These are phyloP conservation scores for Aspergillus wentii DNA, from an alignment of 495 filamentous ascomycete genomes.

Conservation along the genomic window DNA sequence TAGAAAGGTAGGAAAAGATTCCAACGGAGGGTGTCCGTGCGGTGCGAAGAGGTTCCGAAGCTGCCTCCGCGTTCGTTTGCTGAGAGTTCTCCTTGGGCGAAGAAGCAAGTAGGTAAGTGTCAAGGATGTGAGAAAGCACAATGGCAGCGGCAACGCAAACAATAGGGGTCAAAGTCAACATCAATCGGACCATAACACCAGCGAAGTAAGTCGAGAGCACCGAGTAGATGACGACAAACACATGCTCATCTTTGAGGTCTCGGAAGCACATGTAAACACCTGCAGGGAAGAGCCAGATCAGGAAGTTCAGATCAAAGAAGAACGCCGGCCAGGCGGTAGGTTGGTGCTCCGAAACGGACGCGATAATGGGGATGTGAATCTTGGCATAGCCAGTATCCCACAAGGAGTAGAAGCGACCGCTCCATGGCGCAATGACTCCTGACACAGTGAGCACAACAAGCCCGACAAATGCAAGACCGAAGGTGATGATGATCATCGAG, in stretches of 20 bases:
- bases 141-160: conserved; percentile 94
- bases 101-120: conserved; percentile 72
- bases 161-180: conserved; percentile 95
- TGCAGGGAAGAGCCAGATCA: conserved; percentile 98
- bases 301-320: conserved; percentile 97
- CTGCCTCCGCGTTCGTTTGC: conserved; percentile 41
- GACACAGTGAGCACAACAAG: conserved; percentile 79
- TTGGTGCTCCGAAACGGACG: conserved; percentile 98
- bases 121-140: conserved; percentile 81
- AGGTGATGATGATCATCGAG: conserved; percentile 71
- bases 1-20: conserved; percentile 77
- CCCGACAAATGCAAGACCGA: conserved; percentile 65
- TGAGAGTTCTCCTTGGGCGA: conserved; percentile 40
- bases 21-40: conserved; percentile 72
- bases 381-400: conserved; percentile 99
- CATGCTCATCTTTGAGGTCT: conserved; percentile 89
- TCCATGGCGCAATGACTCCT: conserved; percentile 95
- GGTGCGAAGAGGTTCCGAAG: conserved; percentile 59
- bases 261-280: conserved; percentile 99
- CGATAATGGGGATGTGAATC: conserved; percentile 99
- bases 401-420: conserved; percentile 97
- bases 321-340: conserved; percentile 99
- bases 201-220: conserved; percentile 96
- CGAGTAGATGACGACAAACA: conserved; percentile 96
- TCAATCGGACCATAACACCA: conserved; percentile 98